These are phyloP conservation scores for Alternaria tenuissima DNA, from an alignment of 2,329 filamentous ascomycete species.

Conservation along the genomic window DNA sequence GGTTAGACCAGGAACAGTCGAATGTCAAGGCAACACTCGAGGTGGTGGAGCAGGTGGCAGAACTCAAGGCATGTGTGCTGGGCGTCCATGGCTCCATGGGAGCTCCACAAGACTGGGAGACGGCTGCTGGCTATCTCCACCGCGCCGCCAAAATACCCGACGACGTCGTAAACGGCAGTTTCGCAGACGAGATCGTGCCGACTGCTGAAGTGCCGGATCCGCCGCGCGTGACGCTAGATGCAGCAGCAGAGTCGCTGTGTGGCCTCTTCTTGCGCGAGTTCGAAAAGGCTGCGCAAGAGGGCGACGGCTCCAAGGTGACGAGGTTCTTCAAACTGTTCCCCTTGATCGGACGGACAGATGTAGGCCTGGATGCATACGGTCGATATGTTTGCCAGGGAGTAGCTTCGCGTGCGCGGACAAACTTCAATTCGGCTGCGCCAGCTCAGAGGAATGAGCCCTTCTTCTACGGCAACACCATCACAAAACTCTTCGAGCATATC, in stretches of 20 bases:
- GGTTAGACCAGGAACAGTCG: conserved; percentile 88
- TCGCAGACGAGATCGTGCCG: conserved; percentile 91
- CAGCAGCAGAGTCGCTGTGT: conserved; percentile 88
- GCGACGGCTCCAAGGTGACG: conserved; percentile 88
- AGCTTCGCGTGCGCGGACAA: conserved; percentile 80
- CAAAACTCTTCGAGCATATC: conserved; percentile 95
- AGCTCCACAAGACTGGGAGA: conserved; percentile 98
- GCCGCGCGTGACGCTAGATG: conserved; percentile 84
- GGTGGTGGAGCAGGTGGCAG: conserved; percentile 94
- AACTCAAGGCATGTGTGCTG: conserved; percentile 95
- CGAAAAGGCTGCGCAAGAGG: conserved; percentile 85
- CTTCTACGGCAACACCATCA: conserved; percentile 91
- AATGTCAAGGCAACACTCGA: conserved; percentile 88
- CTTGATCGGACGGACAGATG: conserved; percentile 85
- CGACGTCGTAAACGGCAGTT: conserved; percentile 80
- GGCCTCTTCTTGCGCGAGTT: conserved; percentile 93
- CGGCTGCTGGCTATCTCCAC: conserved; percentile 86
- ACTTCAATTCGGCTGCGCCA: conserved; percentile 74
- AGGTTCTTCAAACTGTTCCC: conserved; percentile 99
- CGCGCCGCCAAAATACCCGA: conserved; percentile 82
- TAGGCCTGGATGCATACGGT: conserved; percentile 93
- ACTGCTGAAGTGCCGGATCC: conserved; percentile 95
- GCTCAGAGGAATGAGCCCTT: conserved; percentile 75
- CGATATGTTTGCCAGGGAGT: conserved; percentile 96
- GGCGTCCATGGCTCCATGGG: conserved; percentile 97